phyloP scores from a whole-genome alignment of 441 rosid species.

The Jatropha podagrica region DNA sequence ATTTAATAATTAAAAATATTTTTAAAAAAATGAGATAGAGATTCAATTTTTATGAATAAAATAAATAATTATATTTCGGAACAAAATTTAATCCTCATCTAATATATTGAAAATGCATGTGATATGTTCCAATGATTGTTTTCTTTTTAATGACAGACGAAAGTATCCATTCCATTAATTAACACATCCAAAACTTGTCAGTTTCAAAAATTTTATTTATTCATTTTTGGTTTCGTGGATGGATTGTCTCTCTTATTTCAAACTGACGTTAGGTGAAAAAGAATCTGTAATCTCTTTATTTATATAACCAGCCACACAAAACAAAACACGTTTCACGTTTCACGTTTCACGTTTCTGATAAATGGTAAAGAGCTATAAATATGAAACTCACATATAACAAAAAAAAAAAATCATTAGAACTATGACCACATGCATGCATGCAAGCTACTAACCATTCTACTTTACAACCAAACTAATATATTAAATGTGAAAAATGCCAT shows the following conservation, averaged over 20 bases:
- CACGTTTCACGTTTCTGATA: background rate
- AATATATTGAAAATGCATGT: no score
- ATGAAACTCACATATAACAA: background rate
- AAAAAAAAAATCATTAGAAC: background rate
- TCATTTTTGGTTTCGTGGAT: background rate
- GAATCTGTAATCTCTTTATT: background rate
- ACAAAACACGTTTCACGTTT: background rate
- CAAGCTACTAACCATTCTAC: background rate
- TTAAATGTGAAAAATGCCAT: background rate
- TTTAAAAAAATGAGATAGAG: no score
- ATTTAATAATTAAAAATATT: no score
- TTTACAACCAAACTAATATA: conserved; percentile 5
- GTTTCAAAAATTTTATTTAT: background rate
- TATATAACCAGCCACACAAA: background rate
- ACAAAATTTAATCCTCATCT: no score
- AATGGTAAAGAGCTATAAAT: background rate
- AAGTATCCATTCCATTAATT: background rate
- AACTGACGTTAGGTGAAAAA: background rate
- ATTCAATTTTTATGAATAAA: no score
- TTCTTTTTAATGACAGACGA: background rate
- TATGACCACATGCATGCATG: conserved; percentile 11
- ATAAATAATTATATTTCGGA: no score
- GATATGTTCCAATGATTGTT: no score
- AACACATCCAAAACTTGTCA: conserved; percentile 7
- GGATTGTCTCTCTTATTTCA: background rate